These are phyloP conservation scores for Colletotrichum chlorophyti DNA, from an alignment of 2,329 filamentous ascomycete genomes.

Conservation along the genomic window DNA sequence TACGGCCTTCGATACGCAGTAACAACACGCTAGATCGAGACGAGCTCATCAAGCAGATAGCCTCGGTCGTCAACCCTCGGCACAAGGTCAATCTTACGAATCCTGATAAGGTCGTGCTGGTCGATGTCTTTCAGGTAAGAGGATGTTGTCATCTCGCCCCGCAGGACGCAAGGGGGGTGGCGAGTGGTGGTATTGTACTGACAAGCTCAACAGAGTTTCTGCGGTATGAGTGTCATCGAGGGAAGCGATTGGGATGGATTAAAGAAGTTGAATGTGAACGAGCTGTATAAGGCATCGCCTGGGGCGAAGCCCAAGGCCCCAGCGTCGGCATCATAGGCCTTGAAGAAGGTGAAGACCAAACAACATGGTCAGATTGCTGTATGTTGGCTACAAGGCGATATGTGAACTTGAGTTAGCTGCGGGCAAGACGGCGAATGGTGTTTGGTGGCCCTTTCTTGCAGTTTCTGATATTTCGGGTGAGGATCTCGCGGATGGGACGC, in stretches of 20 bases:
- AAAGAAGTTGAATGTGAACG: conserved; percentile 80
- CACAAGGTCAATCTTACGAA: conserved; percentile 80
- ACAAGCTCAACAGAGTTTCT: conserved; percentile 64
- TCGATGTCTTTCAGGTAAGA: conserved; percentile 80
- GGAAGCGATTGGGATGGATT: conserved; percentile 72
- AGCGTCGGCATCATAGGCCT: too few relatives aligned
- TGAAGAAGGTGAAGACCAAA: neutral
- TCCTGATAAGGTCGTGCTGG: conserved; percentile 80
- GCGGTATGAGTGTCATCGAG: conserved; percentile 81
- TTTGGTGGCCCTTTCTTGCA: too few relatives aligned
- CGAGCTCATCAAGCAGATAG: conserved; percentile 74
- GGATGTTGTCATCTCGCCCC: conserved; percentile 8
- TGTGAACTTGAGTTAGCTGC: too few relatives aligned
- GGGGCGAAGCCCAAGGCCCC: neutral
- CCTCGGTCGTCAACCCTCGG: conserved; percentile 65
- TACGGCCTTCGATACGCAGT: conserved; percentile 78
- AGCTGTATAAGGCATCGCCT: conserved; percentile 62
- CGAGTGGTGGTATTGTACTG: conserved; percentile 5
- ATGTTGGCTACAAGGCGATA: too few relatives aligned
- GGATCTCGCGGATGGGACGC: too few relatives aligned
- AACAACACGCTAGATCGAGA: conserved; percentile 73
- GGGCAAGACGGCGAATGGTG: too few relatives aligned
- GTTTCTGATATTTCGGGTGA: too few relatives aligned
- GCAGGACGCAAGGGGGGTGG: too few relatives aligned
- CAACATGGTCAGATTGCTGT: neutral